Conservation (phyloP, 139 green algal genomes). For the Yamagishiella unicocca region DNA sequence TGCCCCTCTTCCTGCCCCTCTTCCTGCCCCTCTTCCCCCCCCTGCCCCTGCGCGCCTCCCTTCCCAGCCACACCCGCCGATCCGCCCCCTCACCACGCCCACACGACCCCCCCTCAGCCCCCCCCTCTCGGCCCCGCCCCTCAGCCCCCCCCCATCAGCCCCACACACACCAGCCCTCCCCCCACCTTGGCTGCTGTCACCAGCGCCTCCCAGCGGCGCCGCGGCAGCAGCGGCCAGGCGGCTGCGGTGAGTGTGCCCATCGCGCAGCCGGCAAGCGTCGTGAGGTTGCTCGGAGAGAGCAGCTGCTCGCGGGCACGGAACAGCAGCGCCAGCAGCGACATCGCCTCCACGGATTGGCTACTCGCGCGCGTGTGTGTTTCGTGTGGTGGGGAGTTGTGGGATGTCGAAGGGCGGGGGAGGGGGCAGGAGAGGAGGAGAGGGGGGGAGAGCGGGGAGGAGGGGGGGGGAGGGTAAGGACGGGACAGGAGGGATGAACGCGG, state of each 20-base stretch:
- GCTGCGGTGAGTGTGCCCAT: not conserved
- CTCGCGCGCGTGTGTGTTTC: no score
- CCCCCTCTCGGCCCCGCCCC: not conserved
- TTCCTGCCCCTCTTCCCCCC: not conserved
- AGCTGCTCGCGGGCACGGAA: conserved; percentile 35
- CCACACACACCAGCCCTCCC: no score
- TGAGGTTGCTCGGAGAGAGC: conserved; percentile 15
- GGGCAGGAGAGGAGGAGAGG: no score
- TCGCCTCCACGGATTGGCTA: conserved; percentile 12
- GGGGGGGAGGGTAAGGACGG: no score
- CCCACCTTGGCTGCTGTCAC: not conserved
- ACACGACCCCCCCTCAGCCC: not conserved
- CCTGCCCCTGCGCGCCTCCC: not conserved
- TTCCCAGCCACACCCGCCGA: no score
- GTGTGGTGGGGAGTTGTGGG: no score
- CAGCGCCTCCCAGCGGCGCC: not conserved
- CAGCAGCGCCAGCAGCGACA: conserved; percentile 1
- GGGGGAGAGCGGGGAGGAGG: no score
- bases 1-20: not conserved
- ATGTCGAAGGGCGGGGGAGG: no score
- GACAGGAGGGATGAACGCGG: no score
- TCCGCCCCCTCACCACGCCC: not conserved
- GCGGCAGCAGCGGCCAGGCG: not conserved
- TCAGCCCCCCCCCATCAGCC: not conserved
- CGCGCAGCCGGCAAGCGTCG: not conserved